These are phyloP conservation scores for Colletotrichum destructivum DNA, from an alignment of 2,329 filamentous ascomycete genomes.

Conservation along the genomic window DNA sequence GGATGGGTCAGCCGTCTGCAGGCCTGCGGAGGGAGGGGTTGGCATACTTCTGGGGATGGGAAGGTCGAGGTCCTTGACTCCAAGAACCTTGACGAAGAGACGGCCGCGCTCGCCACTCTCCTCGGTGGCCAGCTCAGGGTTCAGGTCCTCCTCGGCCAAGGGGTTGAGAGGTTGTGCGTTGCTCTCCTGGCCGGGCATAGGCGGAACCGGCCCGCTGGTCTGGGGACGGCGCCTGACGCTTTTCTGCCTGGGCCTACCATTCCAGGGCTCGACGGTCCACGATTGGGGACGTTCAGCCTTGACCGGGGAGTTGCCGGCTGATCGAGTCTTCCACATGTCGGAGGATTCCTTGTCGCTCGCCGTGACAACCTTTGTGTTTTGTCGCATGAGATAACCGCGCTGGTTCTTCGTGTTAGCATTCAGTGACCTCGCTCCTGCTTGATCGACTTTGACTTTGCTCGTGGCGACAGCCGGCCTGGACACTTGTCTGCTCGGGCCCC, in stretches of 20 bases:
- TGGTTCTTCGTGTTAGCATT: conserved; percentile 81
- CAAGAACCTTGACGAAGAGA: conserved; percentile 98
- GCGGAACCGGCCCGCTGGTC: conserved; percentile 78
- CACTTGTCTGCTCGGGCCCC: conserved; percentile 61
- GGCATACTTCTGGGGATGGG: conserved; percentile 88
- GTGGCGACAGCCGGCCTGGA: conserved; percentile 49
- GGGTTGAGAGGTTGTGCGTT: conserved; percentile 78
- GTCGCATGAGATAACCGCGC: conserved; percentile 98
- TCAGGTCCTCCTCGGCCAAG: conserved; percentile 78
- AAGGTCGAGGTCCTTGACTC: conserved; percentile 94
- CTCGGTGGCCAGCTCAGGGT: conserved; percentile 71
- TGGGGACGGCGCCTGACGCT: conserved; percentile 73
- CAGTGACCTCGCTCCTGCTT: conserved; percentile 43
- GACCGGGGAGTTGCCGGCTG: conserved; percentile 77
- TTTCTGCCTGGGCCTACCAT: conserved; percentile 80
- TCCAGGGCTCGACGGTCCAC: conserved; percentile 98
- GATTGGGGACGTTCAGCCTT: conserved; percentile 89
- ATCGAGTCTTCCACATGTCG: conserved; percentile 68
- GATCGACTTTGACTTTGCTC: not conserved
- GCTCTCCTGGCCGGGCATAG: conserved; percentile 89
- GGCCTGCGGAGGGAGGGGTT: conserved; percentile 44
- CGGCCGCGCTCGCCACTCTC: conserved; percentile 91
- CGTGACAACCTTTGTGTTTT: conserved; percentile 97
- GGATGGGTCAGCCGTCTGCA: conserved; percentile 45
- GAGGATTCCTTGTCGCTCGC: conserved; percentile 84